Conservation (phyloP, 1,139 yeast species). For the Tardiomyces depauwii region DNA sequence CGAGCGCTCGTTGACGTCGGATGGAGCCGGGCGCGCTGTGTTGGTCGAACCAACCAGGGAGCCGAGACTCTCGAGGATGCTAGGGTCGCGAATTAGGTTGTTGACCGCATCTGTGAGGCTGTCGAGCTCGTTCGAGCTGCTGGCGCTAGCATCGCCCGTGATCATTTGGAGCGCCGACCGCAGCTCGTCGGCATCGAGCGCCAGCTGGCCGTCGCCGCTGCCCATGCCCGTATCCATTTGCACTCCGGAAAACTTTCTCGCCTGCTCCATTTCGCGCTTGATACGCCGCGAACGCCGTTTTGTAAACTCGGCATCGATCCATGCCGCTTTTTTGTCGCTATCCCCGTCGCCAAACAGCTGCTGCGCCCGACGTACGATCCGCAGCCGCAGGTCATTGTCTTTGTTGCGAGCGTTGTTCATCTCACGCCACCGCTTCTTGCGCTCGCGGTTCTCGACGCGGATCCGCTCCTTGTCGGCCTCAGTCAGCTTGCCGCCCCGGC, state of each 20-base stretch:
- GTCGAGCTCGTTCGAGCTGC: conserved; percentile 7
- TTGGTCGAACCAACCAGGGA: conserved; percentile 8
- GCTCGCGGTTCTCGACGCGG: conserved; percentile 62
- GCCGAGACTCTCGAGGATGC: conserved; percentile 13
- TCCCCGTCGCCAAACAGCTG: conserved; percentile 52
- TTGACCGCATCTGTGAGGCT: conserved; percentile 16
- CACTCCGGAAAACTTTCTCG: neutral
- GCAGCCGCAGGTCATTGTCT: conserved; percentile 72
- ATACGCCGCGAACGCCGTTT: conserved; percentile 52
- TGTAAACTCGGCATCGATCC: conserved; percentile 70
- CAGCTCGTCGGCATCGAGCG: neutral
- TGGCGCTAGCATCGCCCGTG: neutral
- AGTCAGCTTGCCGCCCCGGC: conserved; percentile 3
- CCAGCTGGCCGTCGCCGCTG: conserved; percentile 1
- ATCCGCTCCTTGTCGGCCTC: conserved; percentile 35
- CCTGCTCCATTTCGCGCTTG: conserved; percentile 17
- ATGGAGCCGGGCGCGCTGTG: too few species aligned
- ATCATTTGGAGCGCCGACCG: neutral
- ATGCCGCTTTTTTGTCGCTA: conserved; percentile 45
- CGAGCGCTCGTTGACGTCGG: conserved; percentile 5
- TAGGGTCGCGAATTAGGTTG: conserved; percentile 18
- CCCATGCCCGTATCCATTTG: neutral
- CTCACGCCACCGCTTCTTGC: conserved; percentile 89
- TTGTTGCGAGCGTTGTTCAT: conserved; percentile 71
- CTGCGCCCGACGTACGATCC: conserved; percentile 66